A percentile compares a stretch with the other conserved stretches of the same genome.
These are phyloP conservation scores for Nothophoma quercina DNA, from an alignment of 2,329 filamentous ascomycete genomes.

Conservation along the genomic window DNA sequence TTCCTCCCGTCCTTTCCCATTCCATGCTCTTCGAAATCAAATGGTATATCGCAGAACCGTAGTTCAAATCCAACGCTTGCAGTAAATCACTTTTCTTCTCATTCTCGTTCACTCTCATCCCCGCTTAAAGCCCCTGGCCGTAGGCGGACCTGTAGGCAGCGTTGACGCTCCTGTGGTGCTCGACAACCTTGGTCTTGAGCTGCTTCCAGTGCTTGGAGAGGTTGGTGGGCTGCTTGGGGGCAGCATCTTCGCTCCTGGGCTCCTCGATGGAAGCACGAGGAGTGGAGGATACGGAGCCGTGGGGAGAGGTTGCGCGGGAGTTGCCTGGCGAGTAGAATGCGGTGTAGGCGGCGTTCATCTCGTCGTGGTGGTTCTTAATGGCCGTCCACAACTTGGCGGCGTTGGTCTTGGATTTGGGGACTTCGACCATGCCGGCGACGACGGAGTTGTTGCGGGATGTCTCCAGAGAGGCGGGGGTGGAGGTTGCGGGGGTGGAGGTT, in stretches of 20 bases:
- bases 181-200: constrained; percentile 38
- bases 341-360: constrained; percentile 39
- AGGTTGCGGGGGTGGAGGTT: constrained; percentile 3
- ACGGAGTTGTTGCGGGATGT: constrained; percentile 31
- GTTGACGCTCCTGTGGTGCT: constrained; percentile 42
- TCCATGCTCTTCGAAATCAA: constrained; percentile 1
- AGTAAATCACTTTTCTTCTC: constrained; percentile 16
- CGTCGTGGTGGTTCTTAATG: constrained; percentile 42
- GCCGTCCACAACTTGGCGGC: constrained; percentile 36
- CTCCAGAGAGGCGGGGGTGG: constrained; percentile 17
- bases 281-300: constrained; percentile 17
- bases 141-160: constrained; percentile 30
- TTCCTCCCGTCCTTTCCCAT: background rate
- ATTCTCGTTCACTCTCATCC: background rate
- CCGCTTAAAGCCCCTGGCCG: constrained; percentile 8
- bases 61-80: constrained; percentile 21
- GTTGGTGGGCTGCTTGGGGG: constrained; percentile 23
- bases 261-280: constrained; percentile 27
- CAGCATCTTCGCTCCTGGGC: constrained; percentile 18
- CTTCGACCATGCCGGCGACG: constrained; percentile 18
- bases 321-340: constrained; percentile 34
- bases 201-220: constrained; percentile 35
- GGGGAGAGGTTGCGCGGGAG: constrained; percentile 11
- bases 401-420: constrained; percentile 26
- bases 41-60: constrained; percentile 22